Evolutionary conservation across 2,329 filamentous ascomycete genomes (phyloP).

Genomic region (Paracorniculantispora psalliotae): DNA sequence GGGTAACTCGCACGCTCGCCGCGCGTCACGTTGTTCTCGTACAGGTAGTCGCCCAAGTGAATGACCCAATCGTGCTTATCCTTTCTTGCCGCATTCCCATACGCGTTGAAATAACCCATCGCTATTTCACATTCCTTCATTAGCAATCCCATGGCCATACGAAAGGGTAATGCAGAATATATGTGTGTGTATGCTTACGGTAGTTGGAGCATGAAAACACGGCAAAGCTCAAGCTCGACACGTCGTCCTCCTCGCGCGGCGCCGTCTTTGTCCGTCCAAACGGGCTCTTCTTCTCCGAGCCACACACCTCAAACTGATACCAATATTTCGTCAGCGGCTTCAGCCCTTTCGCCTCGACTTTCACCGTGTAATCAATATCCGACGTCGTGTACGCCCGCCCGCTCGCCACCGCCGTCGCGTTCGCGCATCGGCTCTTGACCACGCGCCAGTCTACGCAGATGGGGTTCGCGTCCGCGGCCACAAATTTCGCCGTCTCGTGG

Average conservation of each 20-base stretch:
- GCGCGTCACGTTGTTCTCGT: conserved; percentile 43
- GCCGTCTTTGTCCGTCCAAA: conserved; percentile 67
- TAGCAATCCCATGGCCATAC: no score
- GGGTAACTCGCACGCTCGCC: conserved; percentile 28
- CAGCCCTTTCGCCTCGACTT: conserved; percentile 62
- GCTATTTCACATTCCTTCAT: conserved; percentile 7
- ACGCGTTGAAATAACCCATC: conserved; percentile 54
- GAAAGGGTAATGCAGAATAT: no score
- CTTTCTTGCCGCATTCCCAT: conserved; percentile 54
- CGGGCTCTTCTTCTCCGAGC: conserved; percentile 55
- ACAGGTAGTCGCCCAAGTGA: conserved; percentile 59
- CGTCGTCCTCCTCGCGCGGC: conserved; percentile 50
- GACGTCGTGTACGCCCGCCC: conserved; percentile 64
- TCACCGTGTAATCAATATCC: conserved; percentile 72
- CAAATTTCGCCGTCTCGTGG: conserved; percentile 44
- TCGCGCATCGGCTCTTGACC: conserved; percentile 38
- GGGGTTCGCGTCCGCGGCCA: conserved; percentile 42
- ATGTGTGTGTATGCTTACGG: conserved; percentile 38
- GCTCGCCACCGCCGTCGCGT: conserved; percentile 42
- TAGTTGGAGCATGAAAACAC: conserved; percentile 70
- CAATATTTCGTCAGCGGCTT: conserved; percentile 60
- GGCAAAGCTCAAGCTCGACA: conserved; percentile 55
- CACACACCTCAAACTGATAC: conserved; percentile 67
- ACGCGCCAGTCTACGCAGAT: conserved; percentile 66
- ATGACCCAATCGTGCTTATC: conserved; percentile 56